Conservation (phyloP, 1,139 yeast genomes). For the Pneumocystis wakefieldiae region DNA sequence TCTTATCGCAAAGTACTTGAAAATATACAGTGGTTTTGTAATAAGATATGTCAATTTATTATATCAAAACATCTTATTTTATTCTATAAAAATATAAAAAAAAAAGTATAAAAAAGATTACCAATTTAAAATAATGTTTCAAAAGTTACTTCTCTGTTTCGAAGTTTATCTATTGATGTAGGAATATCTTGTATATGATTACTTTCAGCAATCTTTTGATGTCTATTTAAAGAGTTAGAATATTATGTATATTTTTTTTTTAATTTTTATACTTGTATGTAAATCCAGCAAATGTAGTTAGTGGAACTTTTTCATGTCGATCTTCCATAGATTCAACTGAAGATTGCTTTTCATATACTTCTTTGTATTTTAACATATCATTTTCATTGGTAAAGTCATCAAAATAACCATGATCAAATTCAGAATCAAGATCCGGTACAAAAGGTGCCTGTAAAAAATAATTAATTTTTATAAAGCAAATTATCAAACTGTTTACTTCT, state of each 20-base stretch:
- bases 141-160: background rate
- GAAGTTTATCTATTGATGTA: background rate
- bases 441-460: constrained; percentile 53
- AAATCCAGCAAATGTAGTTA: constrained; percentile 78
- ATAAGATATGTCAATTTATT: background rate
- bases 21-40: no score
- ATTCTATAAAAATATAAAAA: background rate
- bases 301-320: constrained; percentile 35
- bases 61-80: background rate
- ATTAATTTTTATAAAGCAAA: background rate
- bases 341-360: constrained; percentile 78
- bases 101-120: background rate
- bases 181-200: background rate
- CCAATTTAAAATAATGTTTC: background rate
- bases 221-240: background rate
- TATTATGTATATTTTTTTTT: background rate
- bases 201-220: background rate
- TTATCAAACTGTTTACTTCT: constrained; percentile 19
- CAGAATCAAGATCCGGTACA: constrained; percentile 90
- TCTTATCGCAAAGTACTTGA: no score
- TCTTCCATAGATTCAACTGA: constrained; percentile 73
- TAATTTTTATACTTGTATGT: constrained; percentile 62
- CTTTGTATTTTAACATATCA: constrained; percentile 95
- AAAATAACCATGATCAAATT: constrained; percentile 96
- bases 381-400: constrained; percentile 94